phyloP scores from a whole-genome alignment of 805 yeast genomes.

The Nakazawaea wickerhamii region DNA sequence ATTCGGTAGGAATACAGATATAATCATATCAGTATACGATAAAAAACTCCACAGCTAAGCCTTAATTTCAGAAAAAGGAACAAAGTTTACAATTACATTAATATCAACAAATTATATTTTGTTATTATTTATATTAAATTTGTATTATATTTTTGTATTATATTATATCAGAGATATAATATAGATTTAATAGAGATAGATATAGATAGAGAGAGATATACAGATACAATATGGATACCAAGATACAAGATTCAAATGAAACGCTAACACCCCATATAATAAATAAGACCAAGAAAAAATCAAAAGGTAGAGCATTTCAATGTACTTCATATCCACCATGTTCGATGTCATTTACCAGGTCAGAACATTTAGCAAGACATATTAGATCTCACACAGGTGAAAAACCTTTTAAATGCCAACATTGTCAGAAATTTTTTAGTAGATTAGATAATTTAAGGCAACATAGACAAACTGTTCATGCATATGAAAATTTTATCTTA shows the following conservation, averaged over 20 bases:
- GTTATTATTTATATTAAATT: too few relatives aligned
- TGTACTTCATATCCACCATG: slow-evolving; percentile 87
- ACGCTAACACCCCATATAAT: not conserved
- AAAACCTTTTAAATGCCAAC: slow-evolving; percentile 83
- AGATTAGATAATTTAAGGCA: slow-evolving; percentile 86
- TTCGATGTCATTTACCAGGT: slow-evolving; percentile 81
- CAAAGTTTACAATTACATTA: not conserved
- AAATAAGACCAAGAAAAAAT: slow-evolving; percentile 28
- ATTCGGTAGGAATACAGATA: too few relatives aligned
- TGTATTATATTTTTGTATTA: too few relatives aligned
- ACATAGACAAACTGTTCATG: slow-evolving; percentile 83
- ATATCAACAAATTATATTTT: too few relatives aligned
- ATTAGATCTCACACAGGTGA: slow-evolving; percentile 93
- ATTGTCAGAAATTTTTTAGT: slow-evolving; percentile 73
- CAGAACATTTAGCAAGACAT: slow-evolving; percentile 90
- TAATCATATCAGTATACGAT: too few relatives aligned
- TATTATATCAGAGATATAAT: too few relatives aligned
- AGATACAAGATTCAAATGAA: not conserved
- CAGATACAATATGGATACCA: not conserved
- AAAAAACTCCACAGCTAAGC: too few relatives aligned
- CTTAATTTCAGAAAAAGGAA: not conserved
- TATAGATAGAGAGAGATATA: too few relatives aligned
- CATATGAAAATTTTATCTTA: slow-evolving; percentile 36
- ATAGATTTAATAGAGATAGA: too few relatives aligned
- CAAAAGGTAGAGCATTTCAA: slow-evolving; percentile 66